These are phyloP conservation scores for Deuterostichococcus epilithicus DNA, from an alignment of 139 green algal species.

Conservation along the genomic window DNA sequence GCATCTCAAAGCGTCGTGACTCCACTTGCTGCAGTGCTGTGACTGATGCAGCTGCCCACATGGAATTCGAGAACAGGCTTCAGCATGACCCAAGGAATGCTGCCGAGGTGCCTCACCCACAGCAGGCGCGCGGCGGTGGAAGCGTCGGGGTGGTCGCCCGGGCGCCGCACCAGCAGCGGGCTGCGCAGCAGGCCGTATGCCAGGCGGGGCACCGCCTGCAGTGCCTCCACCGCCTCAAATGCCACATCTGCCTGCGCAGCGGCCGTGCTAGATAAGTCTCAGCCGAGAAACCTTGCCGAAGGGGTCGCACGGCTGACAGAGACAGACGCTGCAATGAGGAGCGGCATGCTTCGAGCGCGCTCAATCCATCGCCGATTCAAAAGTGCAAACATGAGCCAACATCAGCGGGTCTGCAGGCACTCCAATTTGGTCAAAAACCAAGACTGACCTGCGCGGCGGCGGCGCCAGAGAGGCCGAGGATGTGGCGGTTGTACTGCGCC, in stretches of 20 bases:
- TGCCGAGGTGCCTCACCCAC: too few species aligned
- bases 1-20: too few species aligned
- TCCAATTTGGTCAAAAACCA: too few species aligned
- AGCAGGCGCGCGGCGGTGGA: constrained; percentile 52
- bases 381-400: too few species aligned
- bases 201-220: constrained; percentile 73
- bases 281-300: neutral
- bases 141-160: constrained; percentile 56
- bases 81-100: too few species aligned
- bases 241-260: constrained; percentile 42
- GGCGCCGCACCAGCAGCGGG: constrained; percentile 44
- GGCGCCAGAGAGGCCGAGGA: neutral
- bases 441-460: neutral
- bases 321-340: too few species aligned
- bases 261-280: neutral
- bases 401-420: too few species aligned
- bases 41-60: too few species aligned
- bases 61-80: too few species aligned
- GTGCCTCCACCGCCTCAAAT: constrained; percentile 46
- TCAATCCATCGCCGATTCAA: too few species aligned
- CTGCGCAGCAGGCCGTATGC: constrained; percentile 81
- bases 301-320: neutral
- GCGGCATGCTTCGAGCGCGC: too few species aligned
- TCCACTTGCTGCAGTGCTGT: too few species aligned
- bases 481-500: constrained; percentile 59